These are phyloP conservation scores for Primulina tabacum DNA, from an alignment of 257 asterid genomes.

Conservation along the genomic window DNA sequence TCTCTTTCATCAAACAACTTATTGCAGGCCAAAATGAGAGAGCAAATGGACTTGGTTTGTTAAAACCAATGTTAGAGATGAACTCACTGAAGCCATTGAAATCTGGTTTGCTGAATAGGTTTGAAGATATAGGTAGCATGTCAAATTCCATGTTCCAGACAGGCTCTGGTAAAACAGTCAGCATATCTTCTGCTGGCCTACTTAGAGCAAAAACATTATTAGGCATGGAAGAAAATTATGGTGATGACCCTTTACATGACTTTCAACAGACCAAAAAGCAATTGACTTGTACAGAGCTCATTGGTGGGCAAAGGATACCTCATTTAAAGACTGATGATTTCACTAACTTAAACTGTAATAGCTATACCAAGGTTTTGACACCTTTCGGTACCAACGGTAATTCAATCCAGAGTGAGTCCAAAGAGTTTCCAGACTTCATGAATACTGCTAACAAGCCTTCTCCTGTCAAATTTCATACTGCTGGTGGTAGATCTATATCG, in stretches of 20 bases:
- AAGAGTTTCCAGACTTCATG: slow-evolving; percentile 36
- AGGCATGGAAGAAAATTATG: slow-evolving; percentile 54
- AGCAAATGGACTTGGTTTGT: slow-evolving; percentile 36
- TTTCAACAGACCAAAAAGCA: slow-evolving; percentile 32
- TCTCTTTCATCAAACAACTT: slow-evolving; percentile 15
- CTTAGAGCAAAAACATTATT: slow-evolving; percentile 71
- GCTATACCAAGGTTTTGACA: slow-evolving; percentile 32
- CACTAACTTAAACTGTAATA: slow-evolving; percentile 28
- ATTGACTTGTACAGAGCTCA: slow-evolving; percentile 31
- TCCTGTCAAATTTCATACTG: slow-evolving; percentile 81
- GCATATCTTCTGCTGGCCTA: slow-evolving; percentile 70
- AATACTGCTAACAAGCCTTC: slow-evolving; percentile 49
- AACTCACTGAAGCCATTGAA: slow-evolving; percentile 31
- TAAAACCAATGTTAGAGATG: slow-evolving; percentile 25
- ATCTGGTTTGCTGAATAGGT: slow-evolving; percentile 29
- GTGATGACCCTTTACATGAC: slow-evolving; percentile 34
- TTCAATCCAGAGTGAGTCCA: slow-evolving; percentile 30
- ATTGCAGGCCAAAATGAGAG: slow-evolving; percentile 49
- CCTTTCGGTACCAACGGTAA: slow-evolving; percentile 34
- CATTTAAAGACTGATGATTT: slow-evolving; percentile 26
- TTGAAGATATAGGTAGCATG: slow-evolving; percentile 24
- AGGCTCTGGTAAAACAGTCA: slow-evolving; percentile 74
- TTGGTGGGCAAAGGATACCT: slow-evolving; percentile 29
- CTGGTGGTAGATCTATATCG: slow-evolving; percentile 94
- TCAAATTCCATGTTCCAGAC: slow-evolving; percentile 60